Conservation (phyloP, 768 basidiomycete genomes). For the Termitomyces sp. region DNA sequence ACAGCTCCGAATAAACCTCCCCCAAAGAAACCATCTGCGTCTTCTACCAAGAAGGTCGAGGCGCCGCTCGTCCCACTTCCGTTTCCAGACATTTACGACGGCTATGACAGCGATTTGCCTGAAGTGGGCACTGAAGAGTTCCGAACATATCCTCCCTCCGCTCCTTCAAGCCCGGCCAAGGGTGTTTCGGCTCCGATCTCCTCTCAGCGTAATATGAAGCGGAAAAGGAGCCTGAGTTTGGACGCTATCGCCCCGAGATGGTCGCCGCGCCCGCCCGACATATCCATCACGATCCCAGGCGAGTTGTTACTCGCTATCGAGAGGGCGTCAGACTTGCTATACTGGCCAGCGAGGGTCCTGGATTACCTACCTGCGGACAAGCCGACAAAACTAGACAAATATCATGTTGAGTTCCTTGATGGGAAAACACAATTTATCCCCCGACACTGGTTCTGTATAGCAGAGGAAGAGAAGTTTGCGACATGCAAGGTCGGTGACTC, state of each 20-base stretch:
- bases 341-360: constrained; percentile 70
- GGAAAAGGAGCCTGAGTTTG: constrained; percentile 21
- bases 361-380: constrained; percentile 44
- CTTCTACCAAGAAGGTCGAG: background rate
- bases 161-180: constrained; percentile 16
- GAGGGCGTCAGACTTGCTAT: constrained; percentile 30
- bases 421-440: constrained; percentile 38
- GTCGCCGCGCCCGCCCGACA: constrained; percentile 47
- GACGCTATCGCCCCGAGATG: constrained; percentile 22
- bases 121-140: constrained; percentile 28
- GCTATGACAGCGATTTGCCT: constrained; percentile 44
- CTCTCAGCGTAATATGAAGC: constrained; percentile 24
- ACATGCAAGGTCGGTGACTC: constrained; percentile 49
- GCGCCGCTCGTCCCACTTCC: background rate
- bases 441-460: constrained; percentile 56
- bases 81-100: constrained; percentile 20
- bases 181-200: background rate
- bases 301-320: constrained; percentile 61
- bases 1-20: too few species aligned
- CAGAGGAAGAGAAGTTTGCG: constrained; percentile 58
- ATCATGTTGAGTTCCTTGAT: constrained; percentile 62
- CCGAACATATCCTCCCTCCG: constrained; percentile 7
- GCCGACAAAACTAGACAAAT: constrained; percentile 37
- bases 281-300: constrained; percentile 58
- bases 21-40: background rate